These are phyloP conservation scores for Mesembryanthemum crystallinum DNA, from an alignment of 148 eudicot genomes.

Conservation along the genomic window DNA sequence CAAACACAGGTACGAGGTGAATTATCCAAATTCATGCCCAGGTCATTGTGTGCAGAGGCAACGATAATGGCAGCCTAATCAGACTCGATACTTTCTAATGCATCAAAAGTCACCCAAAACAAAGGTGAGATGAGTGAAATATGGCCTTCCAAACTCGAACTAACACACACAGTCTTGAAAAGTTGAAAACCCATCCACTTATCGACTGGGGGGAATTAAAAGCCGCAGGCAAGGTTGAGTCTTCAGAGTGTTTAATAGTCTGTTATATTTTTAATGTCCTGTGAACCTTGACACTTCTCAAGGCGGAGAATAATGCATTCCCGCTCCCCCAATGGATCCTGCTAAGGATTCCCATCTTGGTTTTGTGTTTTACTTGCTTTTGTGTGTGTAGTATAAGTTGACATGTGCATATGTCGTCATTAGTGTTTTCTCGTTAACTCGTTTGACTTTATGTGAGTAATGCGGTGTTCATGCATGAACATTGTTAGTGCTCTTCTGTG, in stretches of 20 bases:
- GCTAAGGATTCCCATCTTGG: neutral
- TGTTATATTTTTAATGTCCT: neutral
- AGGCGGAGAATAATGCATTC: neutral
- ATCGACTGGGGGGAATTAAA: too few relatives aligned
- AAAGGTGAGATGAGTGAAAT: too few relatives aligned
- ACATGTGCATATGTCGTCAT: neutral
- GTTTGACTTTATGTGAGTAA: constrained; percentile 1
- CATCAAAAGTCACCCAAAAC: too few relatives aligned
- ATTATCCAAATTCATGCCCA: neutral
- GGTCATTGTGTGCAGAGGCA: neutral
- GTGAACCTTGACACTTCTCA: neutral
- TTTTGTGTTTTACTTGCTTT: neutral
- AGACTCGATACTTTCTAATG: too few relatives aligned
- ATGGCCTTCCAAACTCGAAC: too few relatives aligned
- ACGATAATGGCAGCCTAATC: neutral
- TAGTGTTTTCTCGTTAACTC: neutral
- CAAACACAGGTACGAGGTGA: neutral
- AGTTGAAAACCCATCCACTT: too few relatives aligned
- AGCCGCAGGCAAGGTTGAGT: too few relatives aligned
- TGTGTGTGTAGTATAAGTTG: too few relatives aligned
- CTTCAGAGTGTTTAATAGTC: neutral
- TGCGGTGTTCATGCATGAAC: neutral
- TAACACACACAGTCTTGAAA: too few relatives aligned
- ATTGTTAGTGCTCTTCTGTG: neutral
- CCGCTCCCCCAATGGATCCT: neutral